Conservation (phyloP, 1,284 basidiomycete genomes). For the Sutorius eximius region DNA sequence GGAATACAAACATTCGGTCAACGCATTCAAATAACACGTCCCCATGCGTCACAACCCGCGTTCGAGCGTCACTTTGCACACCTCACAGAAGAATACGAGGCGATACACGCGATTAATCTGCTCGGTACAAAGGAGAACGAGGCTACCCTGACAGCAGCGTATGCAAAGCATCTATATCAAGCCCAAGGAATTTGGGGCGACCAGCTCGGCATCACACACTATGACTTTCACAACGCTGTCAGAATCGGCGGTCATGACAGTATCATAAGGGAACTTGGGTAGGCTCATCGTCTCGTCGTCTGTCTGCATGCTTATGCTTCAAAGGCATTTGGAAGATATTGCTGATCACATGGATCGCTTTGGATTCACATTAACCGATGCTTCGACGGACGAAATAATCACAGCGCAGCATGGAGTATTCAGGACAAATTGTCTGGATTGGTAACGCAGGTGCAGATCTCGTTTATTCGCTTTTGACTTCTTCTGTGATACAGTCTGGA, state of each 20-base stretch:
- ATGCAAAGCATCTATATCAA: conserved; percentile 72
- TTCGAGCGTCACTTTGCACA: conserved; percentile 93
- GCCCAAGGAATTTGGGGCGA: conserved; percentile 59
- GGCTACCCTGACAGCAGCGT: conserved; percentile 79
- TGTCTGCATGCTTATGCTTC: conserved; percentile 11
- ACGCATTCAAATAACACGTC: conserved; percentile 90
- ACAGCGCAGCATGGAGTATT: conserved; percentile 89
- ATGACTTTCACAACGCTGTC: conserved; percentile 91
- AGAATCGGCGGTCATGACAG: conserved; percentile 87
- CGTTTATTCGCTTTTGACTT: conserved; percentile 2
- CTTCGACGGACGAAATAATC: conserved; percentile 63
- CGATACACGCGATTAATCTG: conserved; percentile 84
- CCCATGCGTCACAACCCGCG: conserved; percentile 92
- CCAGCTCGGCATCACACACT: conserved; percentile 76
- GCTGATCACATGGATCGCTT: conserved; percentile 73
- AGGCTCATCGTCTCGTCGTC: conserved; percentile 22
- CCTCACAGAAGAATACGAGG: conserved; percentile 79
- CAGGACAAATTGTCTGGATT: conserved; percentile 94
- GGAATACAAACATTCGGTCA: conserved; percentile 89
- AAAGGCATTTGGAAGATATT: conserved; percentile 62
- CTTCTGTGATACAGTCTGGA: conserved; percentile 64
- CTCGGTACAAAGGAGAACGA: conserved; percentile 93
- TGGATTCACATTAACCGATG: conserved; percentile 83
- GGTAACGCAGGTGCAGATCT: conserved; percentile 48
- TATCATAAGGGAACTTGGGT: conserved; percentile 76